phyloP scores from a whole-genome alignment of 768 basidiomycete genomes.

The Auriscalpium vulgare region DNA sequence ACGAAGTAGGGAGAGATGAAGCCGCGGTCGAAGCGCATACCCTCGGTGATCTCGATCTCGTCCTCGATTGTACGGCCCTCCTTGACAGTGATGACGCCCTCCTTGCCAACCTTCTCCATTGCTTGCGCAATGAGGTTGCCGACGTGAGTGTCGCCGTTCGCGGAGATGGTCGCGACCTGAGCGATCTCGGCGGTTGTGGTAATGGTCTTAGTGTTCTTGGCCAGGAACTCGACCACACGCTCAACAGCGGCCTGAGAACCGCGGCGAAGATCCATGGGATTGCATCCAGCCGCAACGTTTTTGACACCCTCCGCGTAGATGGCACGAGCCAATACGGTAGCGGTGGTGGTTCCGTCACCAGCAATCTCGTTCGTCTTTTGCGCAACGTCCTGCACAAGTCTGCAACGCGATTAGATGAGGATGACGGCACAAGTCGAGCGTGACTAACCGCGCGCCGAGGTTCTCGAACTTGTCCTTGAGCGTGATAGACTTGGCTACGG shows the following conservation, averaged over 20 bases:
- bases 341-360: slow-evolving; percentile 97
- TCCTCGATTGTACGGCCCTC: slow-evolving; percentile 98
- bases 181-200: slow-evolving; percentile 98
- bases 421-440: background rate
- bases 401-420: slow-evolving; percentile 22
- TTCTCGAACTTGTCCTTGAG: slow-evolving; percentile 99
- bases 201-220: slow-evolving; percentile 84
- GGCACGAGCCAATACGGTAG: slow-evolving; percentile 92
- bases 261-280: slow-evolving; percentile 99
- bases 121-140: slow-evolving; percentile 95
- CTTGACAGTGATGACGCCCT: slow-evolving; percentile 99
- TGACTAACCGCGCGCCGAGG: slow-evolving; percentile 85
- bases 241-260: slow-evolving; percentile 93
- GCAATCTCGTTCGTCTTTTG: slow-evolving; percentile 96
- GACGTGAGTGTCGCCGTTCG: slow-evolving; percentile 77
- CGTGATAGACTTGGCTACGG: slow-evolving; percentile 90
- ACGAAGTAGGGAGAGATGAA: slow-evolving; percentile 98
- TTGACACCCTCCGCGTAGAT: slow-evolving; percentile 99
- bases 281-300: slow-evolving; percentile 98
- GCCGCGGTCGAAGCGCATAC: slow-evolving; percentile 99
- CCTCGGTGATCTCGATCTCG: slow-evolving; percentile 98
- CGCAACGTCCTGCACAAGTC: slow-evolving; percentile 92
- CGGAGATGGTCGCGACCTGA: slow-evolving; percentile 82
- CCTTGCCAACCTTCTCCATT: slow-evolving; percentile 99
- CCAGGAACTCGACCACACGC: slow-evolving; percentile 85